Evolutionary conservation across 2,329 filamentous ascomycete genomes (phyloP), one percentile per base, ranked within the genome.

Genomic region (Colletotrichum cereale): DNA sequence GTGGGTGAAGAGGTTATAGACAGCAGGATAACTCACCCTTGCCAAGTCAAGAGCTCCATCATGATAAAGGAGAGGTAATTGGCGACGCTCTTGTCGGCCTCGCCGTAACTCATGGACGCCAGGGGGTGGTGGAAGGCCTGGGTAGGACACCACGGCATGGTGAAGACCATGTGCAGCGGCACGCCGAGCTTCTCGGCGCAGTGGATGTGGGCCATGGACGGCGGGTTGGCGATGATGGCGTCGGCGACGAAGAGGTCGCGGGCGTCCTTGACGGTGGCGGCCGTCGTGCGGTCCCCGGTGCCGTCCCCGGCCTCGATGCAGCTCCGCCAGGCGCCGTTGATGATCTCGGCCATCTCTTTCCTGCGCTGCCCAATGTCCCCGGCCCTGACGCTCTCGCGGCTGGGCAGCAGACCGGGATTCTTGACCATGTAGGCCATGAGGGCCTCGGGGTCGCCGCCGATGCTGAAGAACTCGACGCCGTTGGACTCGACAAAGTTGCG

Each of bases 11-110:
- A 8, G 8, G 5, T 11, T 3, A 12, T 3, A 21, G 29, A 47
- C 18, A 26, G 26, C 24, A n/a, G 16, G n/a, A 11, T 24, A 1
- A 78, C 53, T 61, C 67, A 82, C 79, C 92, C 92, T 82, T 94
- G 91, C 92, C 92, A 94, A 2, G 92, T 92, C 77, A 94, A 83
- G 80, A 93, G 88, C 68, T 94, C 92, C 34, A 94, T 89, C 67
- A 93, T 84, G 29, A 88, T 86, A 74, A 92, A 92, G 0, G 89
- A 90, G 29, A 93, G 86, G 76, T 90, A 92, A 73, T 93, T 93
- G 0, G 90, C 89, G 4, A 90, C 83, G 4, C 85, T 87, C 1
- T 84, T 82, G 73, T 92, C 90, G 0, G 89, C 88, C 63, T 90
- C 89, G 0, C 88, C 75, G 86, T 29, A 87, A 85, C 74, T 89